Conservation (phyloP, 2,329 filamentous ascomycete genomes). For the Fusarium fracticaudum region DNA sequence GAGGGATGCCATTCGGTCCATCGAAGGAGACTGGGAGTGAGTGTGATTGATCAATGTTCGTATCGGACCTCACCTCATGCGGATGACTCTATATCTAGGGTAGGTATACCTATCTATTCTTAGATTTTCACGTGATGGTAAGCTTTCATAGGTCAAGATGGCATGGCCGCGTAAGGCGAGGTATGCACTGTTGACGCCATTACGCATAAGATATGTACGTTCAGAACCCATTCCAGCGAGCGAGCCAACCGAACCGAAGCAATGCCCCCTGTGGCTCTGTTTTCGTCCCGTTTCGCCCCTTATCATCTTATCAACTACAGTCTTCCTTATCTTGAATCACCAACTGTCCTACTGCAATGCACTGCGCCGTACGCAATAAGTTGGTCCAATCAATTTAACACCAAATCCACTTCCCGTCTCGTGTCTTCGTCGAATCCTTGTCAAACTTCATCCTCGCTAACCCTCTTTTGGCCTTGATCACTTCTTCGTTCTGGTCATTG, state of each 20-base stretch:
- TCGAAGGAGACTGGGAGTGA: background rate
- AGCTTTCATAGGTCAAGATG: background rate
- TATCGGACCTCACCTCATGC: background rate
- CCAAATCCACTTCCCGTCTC: conserved; percentile 28
- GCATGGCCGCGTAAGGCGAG: conserved; percentile 9
- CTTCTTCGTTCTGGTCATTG: conserved; percentile 3
- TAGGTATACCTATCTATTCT: conserved; percentile 10
- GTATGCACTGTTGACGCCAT: conserved; percentile 29
- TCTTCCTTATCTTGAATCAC: conserved; percentile 18
- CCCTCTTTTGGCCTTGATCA: conserved; percentile 23
- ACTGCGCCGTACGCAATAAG: conserved; percentile 14
- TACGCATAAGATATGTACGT: background rate
- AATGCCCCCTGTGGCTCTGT: background rate
- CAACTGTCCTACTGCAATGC: background rate
- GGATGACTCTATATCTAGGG: no score
- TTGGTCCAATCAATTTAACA: conserved; percentile 30
- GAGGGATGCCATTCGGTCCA: background rate
- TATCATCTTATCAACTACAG: conserved; percentile 17
- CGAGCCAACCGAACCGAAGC: background rate
- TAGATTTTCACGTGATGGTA: conserved; percentile 20
- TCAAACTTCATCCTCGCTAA: conserved; percentile 19
- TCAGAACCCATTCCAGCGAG: background rate
- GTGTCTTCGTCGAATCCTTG: conserved; percentile 33
- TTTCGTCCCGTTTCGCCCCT: background rate
- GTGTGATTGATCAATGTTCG: conserved; percentile 3